phyloP scores from a whole-genome alignment of 208 protist species.

The Acanthamoeba healyi region DNA sequence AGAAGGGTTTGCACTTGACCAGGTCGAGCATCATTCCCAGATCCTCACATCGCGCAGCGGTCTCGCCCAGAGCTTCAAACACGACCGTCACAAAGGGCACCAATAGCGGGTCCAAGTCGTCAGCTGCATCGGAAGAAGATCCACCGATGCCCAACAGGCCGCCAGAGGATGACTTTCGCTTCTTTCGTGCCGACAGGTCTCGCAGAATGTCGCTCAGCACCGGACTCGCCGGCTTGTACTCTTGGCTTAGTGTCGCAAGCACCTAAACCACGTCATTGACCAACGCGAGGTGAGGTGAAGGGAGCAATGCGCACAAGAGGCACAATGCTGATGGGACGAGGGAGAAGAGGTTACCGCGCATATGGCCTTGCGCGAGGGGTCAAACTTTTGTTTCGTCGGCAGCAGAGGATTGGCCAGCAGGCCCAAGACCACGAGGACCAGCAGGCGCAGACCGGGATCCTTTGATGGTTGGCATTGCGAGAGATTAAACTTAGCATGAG shows the following conservation, averaged over 20 bases:
- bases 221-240: background rate
- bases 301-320: too few species aligned
- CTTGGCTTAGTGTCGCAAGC: conserved; percentile 5
- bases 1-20: conserved; percentile 52
- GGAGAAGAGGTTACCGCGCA: background rate
- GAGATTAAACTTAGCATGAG: background rate
- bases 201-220: conserved; percentile 1
- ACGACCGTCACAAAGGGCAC: conserved; percentile 26
- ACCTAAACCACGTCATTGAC: background rate
- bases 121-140: background rate
- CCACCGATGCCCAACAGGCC: background rate
- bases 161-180: background rate
- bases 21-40: conserved; percentile 16
- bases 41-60: background rate
- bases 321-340: background rate
- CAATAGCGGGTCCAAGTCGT: conserved; percentile 2
- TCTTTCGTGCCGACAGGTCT: background rate
- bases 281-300: background rate
- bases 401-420: conserved; percentile 15
- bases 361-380: conserved; percentile 23
- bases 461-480: too few species aligned
- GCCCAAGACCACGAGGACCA: conserved; percentile 34
- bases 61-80: conserved; percentile 36
- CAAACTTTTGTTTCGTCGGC: conserved; percentile 33
- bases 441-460: conserved; percentile 42